Evolutionary conservation across 306 rosid genomes (phyloP).

Genomic region (Sicyos edulis): DNA sequence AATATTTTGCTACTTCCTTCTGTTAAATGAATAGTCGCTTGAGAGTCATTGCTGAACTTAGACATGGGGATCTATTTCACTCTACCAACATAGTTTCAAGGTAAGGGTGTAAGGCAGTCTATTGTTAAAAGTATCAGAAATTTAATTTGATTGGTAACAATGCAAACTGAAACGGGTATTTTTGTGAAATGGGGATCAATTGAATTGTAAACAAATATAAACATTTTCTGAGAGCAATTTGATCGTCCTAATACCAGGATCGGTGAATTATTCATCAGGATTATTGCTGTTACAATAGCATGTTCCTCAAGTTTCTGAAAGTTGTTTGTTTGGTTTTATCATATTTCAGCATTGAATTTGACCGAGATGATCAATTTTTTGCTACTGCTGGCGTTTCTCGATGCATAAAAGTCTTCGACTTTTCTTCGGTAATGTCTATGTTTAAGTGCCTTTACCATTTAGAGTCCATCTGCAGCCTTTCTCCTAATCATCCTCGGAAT

Average conservation of each 20-base stretch:
- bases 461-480: background rate
- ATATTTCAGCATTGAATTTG: conserved; percentile 90
- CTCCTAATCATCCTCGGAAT: background rate
- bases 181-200: background rate
- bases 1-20: background rate
- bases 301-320: conserved; percentile 14
- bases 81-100: conserved; percentile 94
- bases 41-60: conserved; percentile 90
- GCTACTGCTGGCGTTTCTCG: conserved; percentile 98
- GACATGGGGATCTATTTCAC: conserved; percentile 84
- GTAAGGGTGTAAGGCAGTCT: conserved; percentile 53
- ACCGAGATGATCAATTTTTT: conserved; percentile 83
- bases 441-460: conserved; percentile 19
- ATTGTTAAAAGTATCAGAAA: background rate
- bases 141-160: background rate
- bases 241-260: background rate
- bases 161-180: background rate
- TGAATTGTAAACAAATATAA: background rate
- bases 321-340: conserved; percentile 27
- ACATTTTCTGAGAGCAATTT: background rate
- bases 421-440: conserved; percentile 54
- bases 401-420: conserved; percentile 91
- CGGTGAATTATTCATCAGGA: background rate
- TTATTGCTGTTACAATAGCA: background rate
- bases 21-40: conserved; percentile 60